phyloP scores from a whole-genome alignment of 176 grass and related monocot genomes.

The Secale cereale region DNA sequence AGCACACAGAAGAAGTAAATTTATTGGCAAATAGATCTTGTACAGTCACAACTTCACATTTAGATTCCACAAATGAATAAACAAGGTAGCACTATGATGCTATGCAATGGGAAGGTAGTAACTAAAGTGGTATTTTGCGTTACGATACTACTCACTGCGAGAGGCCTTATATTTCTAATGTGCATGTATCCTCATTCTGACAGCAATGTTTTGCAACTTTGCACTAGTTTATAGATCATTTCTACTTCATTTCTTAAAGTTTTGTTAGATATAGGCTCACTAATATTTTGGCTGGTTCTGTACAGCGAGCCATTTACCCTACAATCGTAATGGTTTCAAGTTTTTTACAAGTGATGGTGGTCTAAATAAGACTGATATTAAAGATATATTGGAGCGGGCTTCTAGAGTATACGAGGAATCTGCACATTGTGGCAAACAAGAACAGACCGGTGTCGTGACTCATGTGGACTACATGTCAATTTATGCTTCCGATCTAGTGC shows the following conservation, averaged over 20 bases:
- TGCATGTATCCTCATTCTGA: background rate
- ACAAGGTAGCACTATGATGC: no score
- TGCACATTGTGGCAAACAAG: slow-evolving; percentile 37
- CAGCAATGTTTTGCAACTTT: background rate
- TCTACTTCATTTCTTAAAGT: background rate
- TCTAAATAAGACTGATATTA: slow-evolving; percentile 87
- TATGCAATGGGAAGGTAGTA: no score
- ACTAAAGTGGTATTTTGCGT: no score
- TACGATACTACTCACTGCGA: no score
- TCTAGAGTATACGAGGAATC: slow-evolving; percentile 59
- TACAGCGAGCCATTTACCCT: slow-evolving; percentile 95
- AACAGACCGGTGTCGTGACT: slow-evolving; percentile 43
- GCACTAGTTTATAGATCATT: background rate
- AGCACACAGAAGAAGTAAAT: no score
- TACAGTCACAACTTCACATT: no score
- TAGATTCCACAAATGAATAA: no score
- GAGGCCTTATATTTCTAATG: background rate
- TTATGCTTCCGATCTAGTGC: slow-evolving; percentile 84
- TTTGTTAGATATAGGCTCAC: background rate
- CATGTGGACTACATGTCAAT: slow-evolving; percentile 92
- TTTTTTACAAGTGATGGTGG: slow-evolving; percentile 96
- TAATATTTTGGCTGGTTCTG: slow-evolving; percentile 10
- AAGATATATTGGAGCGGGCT: slow-evolving; percentile 72
- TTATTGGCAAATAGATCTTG: no score
- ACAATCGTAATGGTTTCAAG: slow-evolving; percentile 96